These are phyloP conservation scores for Pestalotiopsis fici DNA, from an alignment of 2,329 filamentous ascomycete species.

Conservation along the genomic window DNA sequence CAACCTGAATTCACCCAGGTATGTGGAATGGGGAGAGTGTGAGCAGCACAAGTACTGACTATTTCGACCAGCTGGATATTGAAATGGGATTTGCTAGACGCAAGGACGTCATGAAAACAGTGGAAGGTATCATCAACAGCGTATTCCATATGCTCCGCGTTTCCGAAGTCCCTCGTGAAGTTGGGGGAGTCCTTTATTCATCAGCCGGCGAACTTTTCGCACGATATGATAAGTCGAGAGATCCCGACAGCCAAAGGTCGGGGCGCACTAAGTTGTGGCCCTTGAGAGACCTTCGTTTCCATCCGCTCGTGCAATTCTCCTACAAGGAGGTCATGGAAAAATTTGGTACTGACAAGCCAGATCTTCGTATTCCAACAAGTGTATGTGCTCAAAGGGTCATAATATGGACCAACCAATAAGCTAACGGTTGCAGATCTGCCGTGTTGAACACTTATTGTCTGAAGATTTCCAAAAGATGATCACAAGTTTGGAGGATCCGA, in stretches of 20 bases:
- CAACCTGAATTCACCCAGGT: slow-evolving; percentile 97
- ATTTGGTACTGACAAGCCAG: slow-evolving; percentile 92
- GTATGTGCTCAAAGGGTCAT: slow-evolving; percentile 39
- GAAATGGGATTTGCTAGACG: slow-evolving; percentile 87
- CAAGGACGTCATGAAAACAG: slow-evolving; percentile 63
- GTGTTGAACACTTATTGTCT: slow-evolving; percentile 64
- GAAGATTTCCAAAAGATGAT: slow-evolving; percentile 74
- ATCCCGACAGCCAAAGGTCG: not conserved
- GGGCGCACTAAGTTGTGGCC: not conserved
- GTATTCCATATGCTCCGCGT: slow-evolving; percentile 55
- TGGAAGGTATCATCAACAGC: slow-evolving; percentile 52
- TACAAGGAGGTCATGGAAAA: slow-evolving; percentile 78
- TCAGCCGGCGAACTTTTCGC: not conserved
- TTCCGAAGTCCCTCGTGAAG: slow-evolving; percentile 33
- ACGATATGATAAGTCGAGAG: not conserved
- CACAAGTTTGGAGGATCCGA: slow-evolving; percentile 65
- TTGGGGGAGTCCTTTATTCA: slow-evolving; percentile 37
- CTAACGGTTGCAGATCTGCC: slow-evolving; percentile 56
- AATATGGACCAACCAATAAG: not conserved
- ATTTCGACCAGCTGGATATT: slow-evolving; percentile 69
- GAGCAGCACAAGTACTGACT: not conserved
- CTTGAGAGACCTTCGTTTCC: not conserved
- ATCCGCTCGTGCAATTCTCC: slow-evolving; percentile 28
- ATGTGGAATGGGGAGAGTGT: slow-evolving; percentile 17
- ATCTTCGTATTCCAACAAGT: slow-evolving; percentile 72